Evolutionary conservation across 2,329 filamentous ascomycete genomes (phyloP), one percentile per base, ranked within the genome.

Genomic region (Diplocarpon mali): DNA sequence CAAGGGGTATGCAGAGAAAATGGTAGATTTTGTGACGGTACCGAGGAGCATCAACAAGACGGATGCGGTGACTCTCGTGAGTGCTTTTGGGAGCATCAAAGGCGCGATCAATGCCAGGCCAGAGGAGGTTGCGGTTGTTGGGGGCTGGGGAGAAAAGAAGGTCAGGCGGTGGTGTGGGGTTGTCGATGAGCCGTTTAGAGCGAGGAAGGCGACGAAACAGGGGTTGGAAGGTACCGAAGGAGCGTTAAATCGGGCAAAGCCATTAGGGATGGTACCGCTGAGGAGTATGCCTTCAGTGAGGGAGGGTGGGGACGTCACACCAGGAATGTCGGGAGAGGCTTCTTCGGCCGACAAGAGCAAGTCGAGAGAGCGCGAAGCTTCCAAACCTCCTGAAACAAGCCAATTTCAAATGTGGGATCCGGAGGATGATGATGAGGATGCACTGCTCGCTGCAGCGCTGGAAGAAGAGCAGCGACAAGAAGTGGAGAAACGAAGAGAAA

Each of bases 71-170:
- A 84, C 85, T 24, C 67, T 98, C 40, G 88, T 96, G 30, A 85
- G 85, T 54, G 88, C 87, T 40, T 98, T 96, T 68, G 92, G 92
- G 17, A 94, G 85, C 53, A 66, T 98, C 46, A 78, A 81, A 54
- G 85, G 83, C 31, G 90, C 90, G 0, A 72, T 96, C 47, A 95
- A 95, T 62, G 90, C 88, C 1, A 76, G 83, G 36, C 78, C 85
- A 0, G 92, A 96, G 61, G 85, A 94, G 63, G 74, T 98, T 30
- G 78, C 80, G 12, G 69, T 85, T 50, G 78, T 98, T n/a, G 76
- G 81, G 27, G 92, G 92, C 1, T 98, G 89, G 89, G 92, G 92
- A 29, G 86, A 93, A 65, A 88, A 86, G 67, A 98, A 98, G 65
- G 87, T 95, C 16, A 83, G 84, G 64, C 76, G 79, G 46, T 96